A percentile compares a stretch with the other conserved stretches of the same genome.
Evolutionary conservation across 805 yeast genomes (phyloP).

Genomic region (Starmerella gropengiesseri): DNA sequence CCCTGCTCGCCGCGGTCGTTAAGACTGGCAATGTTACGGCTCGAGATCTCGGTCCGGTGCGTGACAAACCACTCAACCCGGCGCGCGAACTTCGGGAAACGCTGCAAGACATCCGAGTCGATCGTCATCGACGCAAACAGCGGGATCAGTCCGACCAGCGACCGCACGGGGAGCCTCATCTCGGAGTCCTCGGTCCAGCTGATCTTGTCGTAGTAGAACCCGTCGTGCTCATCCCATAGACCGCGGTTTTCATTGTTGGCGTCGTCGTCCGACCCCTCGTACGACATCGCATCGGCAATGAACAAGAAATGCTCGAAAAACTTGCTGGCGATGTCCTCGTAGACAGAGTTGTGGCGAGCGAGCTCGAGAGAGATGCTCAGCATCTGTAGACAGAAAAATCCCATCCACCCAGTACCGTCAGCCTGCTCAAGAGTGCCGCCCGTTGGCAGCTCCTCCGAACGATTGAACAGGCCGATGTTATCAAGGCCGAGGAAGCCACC

Average conservation of each 20-base stretch:
- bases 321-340: constrained; percentile 88
- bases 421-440: constrained; percentile 89
- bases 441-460: constrained; percentile 87
- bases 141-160: constrained; percentile 85
- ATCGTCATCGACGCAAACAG: constrained; percentile 78
- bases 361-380: constrained; percentile 83
- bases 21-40: constrained; percentile 80
- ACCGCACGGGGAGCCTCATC: constrained; percentile 70
- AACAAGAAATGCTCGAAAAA: constrained; percentile 85
- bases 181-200: constrained; percentile 59
- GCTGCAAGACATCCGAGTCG: constrained; percentile 69
- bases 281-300: constrained; percentile 90
- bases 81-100: constrained; percentile 72
- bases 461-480: constrained; percentile 82
- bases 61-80: constrained; percentile 75
- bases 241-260: constrained; percentile 30
- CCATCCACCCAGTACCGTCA: constrained; percentile 97
- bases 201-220: constrained; percentile 84
- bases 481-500: constrained; percentile 92
- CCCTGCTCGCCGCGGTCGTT: constrained; percentile 66
- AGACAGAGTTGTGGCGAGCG: constrained; percentile 73
- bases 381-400: constrained; percentile 82
- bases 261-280: constrained; percentile 39
- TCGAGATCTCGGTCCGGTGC: constrained; percentile 56
- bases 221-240: constrained; percentile 81